A percentile compares a stretch with the other conserved stretches of the same genome.
Conservation (phyloP, 169 alveolate species). For the Perkinsus marinus region DNA sequence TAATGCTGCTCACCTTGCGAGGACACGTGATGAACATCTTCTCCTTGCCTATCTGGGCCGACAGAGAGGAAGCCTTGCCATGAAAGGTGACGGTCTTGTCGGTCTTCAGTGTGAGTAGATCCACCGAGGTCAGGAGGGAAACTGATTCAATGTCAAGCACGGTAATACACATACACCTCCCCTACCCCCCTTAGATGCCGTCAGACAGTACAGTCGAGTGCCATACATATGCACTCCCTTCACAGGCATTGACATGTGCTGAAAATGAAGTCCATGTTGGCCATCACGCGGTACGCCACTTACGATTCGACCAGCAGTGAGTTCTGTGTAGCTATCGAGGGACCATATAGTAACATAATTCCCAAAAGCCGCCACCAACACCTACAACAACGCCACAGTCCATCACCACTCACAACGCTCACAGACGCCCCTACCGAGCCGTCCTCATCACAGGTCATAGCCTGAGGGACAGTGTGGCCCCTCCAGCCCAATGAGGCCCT, state of each 20-base stretch:
- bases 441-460: neutral
- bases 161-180: neutral
- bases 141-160: neutral
- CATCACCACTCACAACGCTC: neutral
- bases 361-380: neutral
- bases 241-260: neutral
- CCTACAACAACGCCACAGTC: neutral
- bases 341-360: neutral
- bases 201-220: neutral
- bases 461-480: neutral
- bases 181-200: neutral
- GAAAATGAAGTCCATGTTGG: neutral
- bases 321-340: neutral
- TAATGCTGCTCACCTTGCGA: neutral
- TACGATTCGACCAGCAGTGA: neutral
- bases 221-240: neutral
- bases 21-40: neutral
- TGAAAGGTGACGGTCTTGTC: neutral
- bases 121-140: neutral
- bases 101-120: neutral
- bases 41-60: neutral
- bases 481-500: neutral
- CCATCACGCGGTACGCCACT: neutral
- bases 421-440: neutral
- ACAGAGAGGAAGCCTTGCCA: neutral